Evolutionary conservation across 192 early-diverging fungal genomes (phyloP).

Genomic region (Backusella tarrabulga): DNA sequence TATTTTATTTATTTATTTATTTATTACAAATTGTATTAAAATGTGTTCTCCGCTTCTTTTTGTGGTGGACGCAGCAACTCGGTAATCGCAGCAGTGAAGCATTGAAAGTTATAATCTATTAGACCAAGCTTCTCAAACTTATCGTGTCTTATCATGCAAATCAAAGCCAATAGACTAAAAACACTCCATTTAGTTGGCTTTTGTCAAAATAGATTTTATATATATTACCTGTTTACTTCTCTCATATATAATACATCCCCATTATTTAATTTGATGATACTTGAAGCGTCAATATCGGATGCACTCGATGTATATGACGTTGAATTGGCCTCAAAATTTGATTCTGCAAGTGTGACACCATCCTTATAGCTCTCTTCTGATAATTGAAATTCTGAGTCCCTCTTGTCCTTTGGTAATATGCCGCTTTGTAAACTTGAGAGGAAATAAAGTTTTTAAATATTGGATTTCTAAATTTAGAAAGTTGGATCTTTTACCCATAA

Average conservation of each 20-base stretch:
- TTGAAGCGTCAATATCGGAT: slow-evolving; percentile 55
- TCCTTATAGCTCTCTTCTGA: slow-evolving; percentile 4
- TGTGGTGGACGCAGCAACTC: slow-evolving; percentile 66
- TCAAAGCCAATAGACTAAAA: slow-evolving; percentile 60
- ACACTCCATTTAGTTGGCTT: too few relatives aligned
- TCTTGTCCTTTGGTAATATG: not conserved
- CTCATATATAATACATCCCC: slow-evolving; percentile 79
- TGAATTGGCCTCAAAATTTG: not conserved
- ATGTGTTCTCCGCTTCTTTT: not conserved
- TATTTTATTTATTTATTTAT: not conserved
- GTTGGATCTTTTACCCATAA: slow-evolving; percentile 53
- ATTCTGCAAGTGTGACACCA: not conserved
- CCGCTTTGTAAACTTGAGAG: not conserved
- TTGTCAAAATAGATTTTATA: too few relatives aligned
- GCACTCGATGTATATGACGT: not conserved
- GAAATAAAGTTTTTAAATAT: too few relatives aligned
- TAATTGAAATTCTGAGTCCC: not conserved
- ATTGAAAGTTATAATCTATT: slow-evolving; percentile 86
- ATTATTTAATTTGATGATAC: slow-evolving; percentile 75
- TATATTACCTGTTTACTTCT: slow-evolving; percentile 66
- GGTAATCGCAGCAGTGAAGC: slow-evolving; percentile 74
- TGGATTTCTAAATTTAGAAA: not conserved
- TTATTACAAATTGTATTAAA: not conserved
- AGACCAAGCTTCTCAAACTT: slow-evolving; percentile 83
- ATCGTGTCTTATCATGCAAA: slow-evolving; percentile 79